These are phyloP conservation scores for Microsporum ferrugineum DNA, from an alignment of 2,329 filamentous ascomycete genomes.

Conservation along the genomic window DNA sequence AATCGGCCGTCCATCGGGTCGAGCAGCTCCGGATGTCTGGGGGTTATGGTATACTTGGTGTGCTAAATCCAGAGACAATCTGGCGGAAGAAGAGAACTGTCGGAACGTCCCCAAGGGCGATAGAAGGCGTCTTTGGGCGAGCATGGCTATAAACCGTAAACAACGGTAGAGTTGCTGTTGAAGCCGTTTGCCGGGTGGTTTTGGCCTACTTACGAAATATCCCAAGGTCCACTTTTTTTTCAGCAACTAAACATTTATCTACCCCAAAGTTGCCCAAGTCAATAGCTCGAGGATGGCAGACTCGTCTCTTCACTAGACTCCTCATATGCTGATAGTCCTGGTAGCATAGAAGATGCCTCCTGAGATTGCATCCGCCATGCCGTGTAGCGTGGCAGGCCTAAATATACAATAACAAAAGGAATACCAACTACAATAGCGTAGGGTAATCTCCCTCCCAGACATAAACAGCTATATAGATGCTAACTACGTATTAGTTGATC, in stretches of 20 bases:
- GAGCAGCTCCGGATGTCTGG: not conserved
- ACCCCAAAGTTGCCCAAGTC: too few species aligned
- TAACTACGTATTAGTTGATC: too few species aligned
- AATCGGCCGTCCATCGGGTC: slow-evolving; percentile 40
- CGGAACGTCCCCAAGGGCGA: not conserved
- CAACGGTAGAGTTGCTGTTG: not conserved
- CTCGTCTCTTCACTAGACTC: not conserved
- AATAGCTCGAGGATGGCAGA: too few species aligned
- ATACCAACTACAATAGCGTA: too few species aligned
- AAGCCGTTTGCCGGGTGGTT: not conserved
- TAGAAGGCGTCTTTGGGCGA: not conserved
- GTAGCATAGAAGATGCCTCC: not conserved
- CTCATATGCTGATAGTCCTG: not conserved
- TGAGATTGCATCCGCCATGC: not conserved
- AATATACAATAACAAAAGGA: too few species aligned
- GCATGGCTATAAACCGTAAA: not conserved
- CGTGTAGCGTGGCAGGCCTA: not conserved
- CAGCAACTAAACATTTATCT: too few species aligned
- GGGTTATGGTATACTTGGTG: slow-evolving; percentile 7
- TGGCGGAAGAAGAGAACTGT: not conserved
- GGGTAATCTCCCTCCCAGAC: too few species aligned
- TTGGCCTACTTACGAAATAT: not conserved
- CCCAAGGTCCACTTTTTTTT: too few species aligned
- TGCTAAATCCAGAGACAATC: slow-evolving; percentile 4
- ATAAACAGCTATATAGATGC: too few species aligned